phyloP scores from a whole-genome alignment of 768 basidiomycete genomes.

The Xerocomus potaroensis region DNA sequence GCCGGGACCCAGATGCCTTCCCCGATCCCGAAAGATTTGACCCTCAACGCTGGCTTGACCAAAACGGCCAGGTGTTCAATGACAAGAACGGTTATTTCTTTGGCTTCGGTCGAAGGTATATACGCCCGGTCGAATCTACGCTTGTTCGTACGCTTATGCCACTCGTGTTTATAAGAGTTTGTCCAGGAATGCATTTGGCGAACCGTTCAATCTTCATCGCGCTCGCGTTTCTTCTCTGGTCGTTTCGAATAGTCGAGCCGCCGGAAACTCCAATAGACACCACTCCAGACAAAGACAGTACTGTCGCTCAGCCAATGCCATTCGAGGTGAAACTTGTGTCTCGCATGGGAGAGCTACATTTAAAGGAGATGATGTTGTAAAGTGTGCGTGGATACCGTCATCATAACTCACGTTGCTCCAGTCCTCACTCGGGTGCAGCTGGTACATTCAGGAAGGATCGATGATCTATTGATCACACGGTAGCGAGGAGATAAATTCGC shows the following conservation, averaged over 20 bases:
- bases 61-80: slow-evolving; percentile 40
- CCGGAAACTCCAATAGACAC: slow-evolving; percentile 51
- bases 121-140: neutral
- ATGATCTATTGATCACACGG: no score
- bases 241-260: slow-evolving; percentile 50
- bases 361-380: slow-evolving; percentile 16
- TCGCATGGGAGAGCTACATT: slow-evolving; percentile 20
- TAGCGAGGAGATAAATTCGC: no score
- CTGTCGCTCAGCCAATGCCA: slow-evolving; percentile 51
- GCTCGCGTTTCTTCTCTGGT: slow-evolving; percentile 57
- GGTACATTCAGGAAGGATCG: no score
- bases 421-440: no score
- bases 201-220: slow-evolving; percentile 52
- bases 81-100: slow-evolving; percentile 47
- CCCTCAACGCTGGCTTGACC: slow-evolving; percentile 51
- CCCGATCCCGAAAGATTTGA: slow-evolving; percentile 55
- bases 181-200: slow-evolving; percentile 58
- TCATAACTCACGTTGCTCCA: no score
- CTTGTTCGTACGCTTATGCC: no score
- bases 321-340: slow-evolving; percentile 57
- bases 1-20: slow-evolving; percentile 51
- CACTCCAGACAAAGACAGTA: slow-evolving; percentile 46
- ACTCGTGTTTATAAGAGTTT: slow-evolving; percentile 37
- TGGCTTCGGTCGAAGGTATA: slow-evolving; percentile 46
- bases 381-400: no score